phyloP scores from a whole-genome alignment of 495 filamentous ascomycete species.

The Lophium mytilinum region DNA sequence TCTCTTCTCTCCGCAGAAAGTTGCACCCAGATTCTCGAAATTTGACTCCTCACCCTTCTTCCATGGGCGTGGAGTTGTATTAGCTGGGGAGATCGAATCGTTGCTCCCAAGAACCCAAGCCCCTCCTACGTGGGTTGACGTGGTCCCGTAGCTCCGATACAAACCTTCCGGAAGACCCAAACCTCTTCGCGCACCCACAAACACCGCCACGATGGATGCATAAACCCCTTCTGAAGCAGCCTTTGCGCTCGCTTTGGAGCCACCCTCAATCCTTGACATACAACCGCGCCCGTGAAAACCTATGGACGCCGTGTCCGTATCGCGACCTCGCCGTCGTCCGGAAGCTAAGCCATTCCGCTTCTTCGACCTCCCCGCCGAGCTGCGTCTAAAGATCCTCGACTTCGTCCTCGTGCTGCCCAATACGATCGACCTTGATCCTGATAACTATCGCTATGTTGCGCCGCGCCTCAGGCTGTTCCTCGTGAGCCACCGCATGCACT shows the following conservation, averaged over 20 bases:
- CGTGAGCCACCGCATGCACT: conserved; percentile 54
- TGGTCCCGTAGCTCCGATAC: conserved; percentile 38
- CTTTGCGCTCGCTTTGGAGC: conserved; percentile 12
- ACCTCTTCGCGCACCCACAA: neutral
- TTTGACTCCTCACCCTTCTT: conserved; percentile 49
- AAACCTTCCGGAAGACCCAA: conserved; percentile 10
- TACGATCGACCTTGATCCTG: conserved; percentile 63
- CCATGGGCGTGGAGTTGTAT: conserved; percentile 55
- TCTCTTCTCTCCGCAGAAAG: conserved; percentile 44
- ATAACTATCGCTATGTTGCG: conserved; percentile 51
- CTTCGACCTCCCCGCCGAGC: conserved; percentile 67
- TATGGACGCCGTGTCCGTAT: neutral
- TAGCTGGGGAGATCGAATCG: conserved; percentile 59
- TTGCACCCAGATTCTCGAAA: conserved; percentile 51
- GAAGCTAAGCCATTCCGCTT: conserved; percentile 55
- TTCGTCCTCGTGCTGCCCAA: conserved; percentile 47
- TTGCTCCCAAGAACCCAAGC: conserved; percentile 55
- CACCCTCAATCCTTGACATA: neutral
- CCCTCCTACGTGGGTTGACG: conserved; percentile 13
- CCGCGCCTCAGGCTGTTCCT: conserved; percentile 55
- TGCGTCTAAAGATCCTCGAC: conserved; percentile 64
- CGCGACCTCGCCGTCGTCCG: neutral
- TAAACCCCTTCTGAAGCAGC: conserved; percentile 19
- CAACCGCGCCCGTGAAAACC: neutral
- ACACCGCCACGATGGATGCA: conserved; percentile 29